Base-by-base conservation (phyloP, 2,329 filamentous ascomycete species). In the Dothideomycetes sp. region DNA sequence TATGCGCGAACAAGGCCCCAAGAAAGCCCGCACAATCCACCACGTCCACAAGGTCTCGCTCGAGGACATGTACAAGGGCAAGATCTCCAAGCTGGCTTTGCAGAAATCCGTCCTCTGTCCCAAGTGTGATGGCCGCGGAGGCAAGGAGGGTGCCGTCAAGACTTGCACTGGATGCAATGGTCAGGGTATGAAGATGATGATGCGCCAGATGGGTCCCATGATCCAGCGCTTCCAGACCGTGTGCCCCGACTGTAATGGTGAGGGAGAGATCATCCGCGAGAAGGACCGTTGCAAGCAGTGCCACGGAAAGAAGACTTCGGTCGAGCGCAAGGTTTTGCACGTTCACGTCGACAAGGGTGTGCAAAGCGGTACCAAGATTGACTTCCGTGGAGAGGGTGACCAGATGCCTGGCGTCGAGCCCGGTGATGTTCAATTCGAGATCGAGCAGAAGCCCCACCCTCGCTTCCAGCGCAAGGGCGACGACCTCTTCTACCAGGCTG, bases 121-220 rank as follows among this genome's bases (percentile, higher is more conserved):
- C 51, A 88, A 88, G 68, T 98, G 91, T 64, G 82, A 91, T 45
- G 91, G 91, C 49, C 79, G 87, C 45, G 91, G 91, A 58, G 91
- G 91, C 51, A 98, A 98, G 72, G 89, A 96, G 51, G 91, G 91
- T 49, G 85, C 91, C n/a, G 89, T 96, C 50, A 89, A 88, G 70
- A 84, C 83, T 57, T 98, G 91, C 67, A 60, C 77, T 28, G 84
- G 86, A 58, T 98, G 91, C 64, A 86, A 94, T 56, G 91, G 91
- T 51, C 78, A 83, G 49, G 91, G 91, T 65, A 94, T 95, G 84
- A 96, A 96, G 82, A 95, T 85, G 28, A 96, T 98, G 89, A 95
- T 98, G 91, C 84, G 93, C 61, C 91, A 98, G 69, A 96, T 98
- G 88, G 91, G 91, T 37, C 91, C 91, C 45, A 98, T 98, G 91